Percentiles rank a stretch among this genome's conserved stretches.
These are phyloP conservation scores for Cucumis hystrix DNA, from an alignment of 306 rosid genomes.

Conservation along the genomic window DNA sequence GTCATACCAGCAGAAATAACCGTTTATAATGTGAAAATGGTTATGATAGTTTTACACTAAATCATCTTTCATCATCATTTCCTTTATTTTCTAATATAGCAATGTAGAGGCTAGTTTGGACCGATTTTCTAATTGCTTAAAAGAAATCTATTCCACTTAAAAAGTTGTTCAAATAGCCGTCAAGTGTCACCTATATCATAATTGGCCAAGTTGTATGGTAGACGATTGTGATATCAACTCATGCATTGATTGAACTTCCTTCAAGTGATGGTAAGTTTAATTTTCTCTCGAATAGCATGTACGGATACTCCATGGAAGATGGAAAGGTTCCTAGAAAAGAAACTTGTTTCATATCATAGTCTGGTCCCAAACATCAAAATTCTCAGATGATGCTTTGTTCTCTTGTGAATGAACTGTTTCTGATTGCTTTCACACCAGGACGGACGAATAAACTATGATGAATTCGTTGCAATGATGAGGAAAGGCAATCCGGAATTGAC, in stretches of 20 bases:
- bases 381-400: neutral
- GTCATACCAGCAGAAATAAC: neutral
- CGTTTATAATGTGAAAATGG: neutral
- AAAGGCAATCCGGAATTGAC: conserved; percentile 68
- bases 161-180: too few species aligned
- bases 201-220: neutral
- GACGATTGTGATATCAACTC: neutral
- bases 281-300: neutral
- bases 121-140: too few species aligned
- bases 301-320: neutral
- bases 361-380: neutral
- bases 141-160: too few species aligned
- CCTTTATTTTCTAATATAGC: neutral
- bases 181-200: neutral
- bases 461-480: conserved; percentile 93
- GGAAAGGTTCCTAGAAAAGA: neutral
- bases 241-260: neutral
- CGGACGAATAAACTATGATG: conserved; percentile 81
- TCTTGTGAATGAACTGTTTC: neutral
- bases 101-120: neutral
- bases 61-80: neutral
- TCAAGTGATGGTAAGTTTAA: neutral
- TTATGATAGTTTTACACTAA: neutral
- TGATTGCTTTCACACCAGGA: conserved; percentile 39
- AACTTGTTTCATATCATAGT: neutral